phyloP scores from a whole-genome alignment of 2,329 filamentous ascomycete species.

The Penicillium sp. region DNA sequence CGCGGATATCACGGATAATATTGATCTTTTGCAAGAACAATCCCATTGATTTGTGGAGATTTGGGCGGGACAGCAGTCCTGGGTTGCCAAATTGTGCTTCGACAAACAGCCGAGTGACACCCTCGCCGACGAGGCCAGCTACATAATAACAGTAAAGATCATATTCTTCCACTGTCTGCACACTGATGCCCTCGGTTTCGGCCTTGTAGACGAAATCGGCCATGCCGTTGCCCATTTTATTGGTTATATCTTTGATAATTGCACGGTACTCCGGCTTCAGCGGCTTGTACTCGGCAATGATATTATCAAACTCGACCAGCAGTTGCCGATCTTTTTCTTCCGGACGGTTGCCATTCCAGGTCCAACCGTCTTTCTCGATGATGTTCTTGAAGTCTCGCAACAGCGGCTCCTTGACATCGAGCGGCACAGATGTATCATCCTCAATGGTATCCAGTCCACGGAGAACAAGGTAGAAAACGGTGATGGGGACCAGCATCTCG shows the following conservation, averaged over 20 bases:
- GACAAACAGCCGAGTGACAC: slow-evolving; percentile 84
- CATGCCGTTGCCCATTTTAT: slow-evolving; percentile 98
- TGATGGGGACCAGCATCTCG: slow-evolving; percentile 83
- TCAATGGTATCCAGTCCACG: slow-evolving; percentile 97
- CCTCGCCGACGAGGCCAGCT: slow-evolving; percentile 95
- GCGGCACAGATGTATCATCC: slow-evolving; percentile 90
- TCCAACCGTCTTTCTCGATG: slow-evolving; percentile 84
- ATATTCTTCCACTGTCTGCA: slow-evolving; percentile 82
- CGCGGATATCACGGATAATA: slow-evolving; percentile 92
- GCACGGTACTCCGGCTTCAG: slow-evolving; percentile 77
- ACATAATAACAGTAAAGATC: slow-evolving; percentile 98
- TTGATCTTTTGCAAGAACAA: slow-evolving; percentile 98
- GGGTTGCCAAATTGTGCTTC: slow-evolving; percentile 82
- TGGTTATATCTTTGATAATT: slow-evolving; percentile 88
- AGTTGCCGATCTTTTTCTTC: slow-evolving; percentile 93
- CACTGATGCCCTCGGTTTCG: slow-evolving; percentile 72
- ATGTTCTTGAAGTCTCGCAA: slow-evolving; percentile 76
- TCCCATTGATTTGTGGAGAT: slow-evolving; percentile 92
- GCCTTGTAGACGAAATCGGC: slow-evolving; percentile 88
- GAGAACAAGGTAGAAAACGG: slow-evolving; percentile 87
- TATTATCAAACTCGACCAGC: slow-evolving; percentile 84
- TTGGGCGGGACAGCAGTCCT: slow-evolving; percentile 69
- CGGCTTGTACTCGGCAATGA: slow-evolving; percentile 82
- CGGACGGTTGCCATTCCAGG: slow-evolving; percentile 75
- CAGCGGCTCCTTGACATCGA: slow-evolving; percentile 78